Conservation (phyloP, 2,329 filamentous ascomycete species). For the Colletotrichum viniferum region DNA sequence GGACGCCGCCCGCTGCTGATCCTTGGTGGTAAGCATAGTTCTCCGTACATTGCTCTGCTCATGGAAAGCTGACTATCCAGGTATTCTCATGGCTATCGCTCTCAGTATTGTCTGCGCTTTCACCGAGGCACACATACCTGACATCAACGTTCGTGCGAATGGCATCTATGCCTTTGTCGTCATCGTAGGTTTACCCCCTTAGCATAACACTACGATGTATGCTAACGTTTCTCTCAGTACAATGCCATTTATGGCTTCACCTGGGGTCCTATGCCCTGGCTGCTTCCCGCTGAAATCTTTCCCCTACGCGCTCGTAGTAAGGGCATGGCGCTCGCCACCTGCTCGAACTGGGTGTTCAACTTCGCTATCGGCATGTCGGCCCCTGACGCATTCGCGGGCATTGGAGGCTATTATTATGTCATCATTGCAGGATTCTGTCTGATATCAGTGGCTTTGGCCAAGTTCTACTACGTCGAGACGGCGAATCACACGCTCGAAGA, state of each 20-base stretch:
- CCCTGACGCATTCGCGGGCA: not conserved
- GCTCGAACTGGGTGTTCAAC: not conserved
- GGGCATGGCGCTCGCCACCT: not conserved
- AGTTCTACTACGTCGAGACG: not conserved
- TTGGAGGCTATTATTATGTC: not conserved
- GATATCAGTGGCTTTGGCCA: not conserved
- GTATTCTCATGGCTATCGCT: not conserved
- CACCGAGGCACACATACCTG: not conserved
- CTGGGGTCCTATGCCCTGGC: not conserved
- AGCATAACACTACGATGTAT: too few species aligned
- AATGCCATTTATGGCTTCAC: not conserved
- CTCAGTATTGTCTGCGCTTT: not conserved
- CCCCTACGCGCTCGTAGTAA: not conserved
- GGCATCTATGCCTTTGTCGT: not conserved
- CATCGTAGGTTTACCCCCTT: not conserved
- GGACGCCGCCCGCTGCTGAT: not conserved
- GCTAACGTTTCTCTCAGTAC: not conserved
- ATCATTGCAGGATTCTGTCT: not conserved
- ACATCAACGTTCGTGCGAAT: not conserved
- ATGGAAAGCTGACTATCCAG: accelerated
- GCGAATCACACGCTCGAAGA: not conserved
- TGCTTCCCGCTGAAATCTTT: not conserved
- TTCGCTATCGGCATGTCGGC: not conserved
- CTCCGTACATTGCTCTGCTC: accelerated
- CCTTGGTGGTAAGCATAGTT: not conserved